Evolutionary conservation across 2,329 filamentous ascomycete species (phyloP).

Genomic region (Apiospora pterosperma): DNA sequence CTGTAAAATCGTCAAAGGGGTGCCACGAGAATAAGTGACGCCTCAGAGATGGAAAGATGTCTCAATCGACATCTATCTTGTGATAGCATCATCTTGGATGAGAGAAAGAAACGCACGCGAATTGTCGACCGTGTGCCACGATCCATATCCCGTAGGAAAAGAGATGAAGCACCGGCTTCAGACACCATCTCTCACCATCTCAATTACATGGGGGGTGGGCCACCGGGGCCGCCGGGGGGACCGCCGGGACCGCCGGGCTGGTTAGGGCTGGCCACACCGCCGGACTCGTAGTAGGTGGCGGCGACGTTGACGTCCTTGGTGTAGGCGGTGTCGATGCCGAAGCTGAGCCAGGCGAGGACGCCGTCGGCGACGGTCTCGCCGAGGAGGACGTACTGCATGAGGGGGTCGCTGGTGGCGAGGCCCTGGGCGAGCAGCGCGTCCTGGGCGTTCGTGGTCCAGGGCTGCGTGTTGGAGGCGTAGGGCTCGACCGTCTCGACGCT

Average conservation of each 20-base stretch:
- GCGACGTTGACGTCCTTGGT: conserved; percentile 11
- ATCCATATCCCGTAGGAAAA: neutral
- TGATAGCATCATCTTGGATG: neutral
- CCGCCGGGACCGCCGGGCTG: neutral
- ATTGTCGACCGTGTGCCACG: neutral
- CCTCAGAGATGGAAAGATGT: neutral
- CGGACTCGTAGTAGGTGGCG: conserved; percentile 17
- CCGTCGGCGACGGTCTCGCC: conserved; percentile 46
- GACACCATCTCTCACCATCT: no score
- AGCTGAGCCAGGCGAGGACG: conserved; percentile 46
- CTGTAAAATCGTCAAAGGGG: neutral
- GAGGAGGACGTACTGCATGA: conserved; percentile 48
- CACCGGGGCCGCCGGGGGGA: no score
- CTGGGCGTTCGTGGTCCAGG: conserved; percentile 26
- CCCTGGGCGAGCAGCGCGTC: neutral
- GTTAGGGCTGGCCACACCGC: conserved; percentile 15
- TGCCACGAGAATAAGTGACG: neutral
- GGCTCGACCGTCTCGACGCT: conserved; percentile 41
- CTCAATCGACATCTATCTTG: neutral
- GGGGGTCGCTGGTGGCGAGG: neutral
- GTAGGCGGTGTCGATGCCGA: conserved; percentile 37
- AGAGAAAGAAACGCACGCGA: neutral
- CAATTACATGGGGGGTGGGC: neutral
- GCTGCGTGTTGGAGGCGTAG: conserved; percentile 38
- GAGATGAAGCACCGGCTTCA: neutral